Base-by-base conservation (phyloP, 805 yeast species). In the Kodamaea jinghongensis region DNA sequence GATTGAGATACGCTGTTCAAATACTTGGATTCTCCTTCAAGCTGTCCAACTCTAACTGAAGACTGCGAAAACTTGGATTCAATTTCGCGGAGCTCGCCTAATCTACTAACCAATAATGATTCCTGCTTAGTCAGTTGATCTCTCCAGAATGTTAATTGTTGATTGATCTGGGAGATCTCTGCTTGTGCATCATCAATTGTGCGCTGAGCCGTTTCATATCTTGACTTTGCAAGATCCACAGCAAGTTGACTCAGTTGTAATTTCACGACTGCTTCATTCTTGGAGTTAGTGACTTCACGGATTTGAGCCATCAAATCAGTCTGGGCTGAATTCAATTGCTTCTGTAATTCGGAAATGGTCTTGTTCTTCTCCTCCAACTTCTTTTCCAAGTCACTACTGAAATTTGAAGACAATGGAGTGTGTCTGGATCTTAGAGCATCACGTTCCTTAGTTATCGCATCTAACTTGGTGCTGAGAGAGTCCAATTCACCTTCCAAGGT, bases 401-500 rank as follows among this genome's bases (percentile, higher is more conserved):
- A n/a, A 5, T 11, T 23, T 3, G 36, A 34, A 17, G 20, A 14
- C 23, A 20, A 20, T 6, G 23, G 23, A 20, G 23, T 20, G 23
- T 20, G 23, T 20, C 23, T 20, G 8, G 23, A 20, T 53, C 79
- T 71, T 50, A 81, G 72, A 64, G 80, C 76, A 49, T 89, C 95
- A 40, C 89, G 75, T 56, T 86, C 95, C 45, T 79, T 74, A 3
- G 72, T 63, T 2, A 78, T 70, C 1, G 83, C 73, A 8, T 69
- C 75, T 31, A 81, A 57, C 53, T 76, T 78, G 2, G 71, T 54
- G 46, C 76, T 77, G 7, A 78, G 54, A 12, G 73, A 64, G 14
- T 71, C 67, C 28, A 85, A 62, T 47, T 82, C 80, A 11, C 77
- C 75, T 55, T 82, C 80, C 35, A 85, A 63, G 1, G 81, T 75